Conservation (phyloP, 495 filamentous ascomycete genomes). For the Neurospora cerealis region DNA sequence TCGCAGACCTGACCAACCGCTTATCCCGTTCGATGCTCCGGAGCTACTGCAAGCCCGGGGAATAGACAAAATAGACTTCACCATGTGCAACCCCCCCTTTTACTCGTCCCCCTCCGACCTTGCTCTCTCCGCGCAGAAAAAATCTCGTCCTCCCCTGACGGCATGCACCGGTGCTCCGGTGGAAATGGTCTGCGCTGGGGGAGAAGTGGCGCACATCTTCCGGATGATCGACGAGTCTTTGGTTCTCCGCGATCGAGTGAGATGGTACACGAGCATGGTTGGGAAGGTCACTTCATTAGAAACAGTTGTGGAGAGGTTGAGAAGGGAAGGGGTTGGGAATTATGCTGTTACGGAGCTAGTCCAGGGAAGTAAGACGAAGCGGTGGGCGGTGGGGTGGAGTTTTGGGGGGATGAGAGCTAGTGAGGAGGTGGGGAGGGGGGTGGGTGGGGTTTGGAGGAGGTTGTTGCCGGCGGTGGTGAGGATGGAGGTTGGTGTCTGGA, state of each 20-base stretch:
- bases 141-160: constrained; percentile 58
- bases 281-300: constrained; percentile 71
- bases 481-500: constrained; percentile 11
- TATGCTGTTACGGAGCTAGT: constrained; percentile 76
- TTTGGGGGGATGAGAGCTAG: constrained; percentile 52
- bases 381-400: constrained; percentile 88
- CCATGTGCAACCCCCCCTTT: constrained; percentile 94
- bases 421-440: neutral
- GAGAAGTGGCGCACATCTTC: constrained; percentile 71
- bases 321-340: constrained; percentile 53
- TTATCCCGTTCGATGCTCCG: constrained; percentile 54
- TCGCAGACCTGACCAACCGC: constrained; percentile 36
- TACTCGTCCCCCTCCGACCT: constrained; percentile 67
- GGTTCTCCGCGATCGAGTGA: constrained; percentile 45
- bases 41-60: constrained; percentile 23
- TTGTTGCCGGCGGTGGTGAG: constrained; percentile 48
- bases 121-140: constrained; percentile 49
- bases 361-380: constrained; percentile 67
- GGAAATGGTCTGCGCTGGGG: constrained; percentile 83
- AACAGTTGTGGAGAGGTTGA: constrained; percentile 50
- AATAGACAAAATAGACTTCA: constrained; percentile 55
- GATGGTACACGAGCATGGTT: constrained; percentile 90
- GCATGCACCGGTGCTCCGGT: constrained; percentile 71
- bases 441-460: constrained; percentile 39
- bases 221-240: constrained; percentile 69